These are phyloP conservation scores for Linum lewisii DNA, from an alignment of 345 rosid genomes.

Conservation along the genomic window DNA sequence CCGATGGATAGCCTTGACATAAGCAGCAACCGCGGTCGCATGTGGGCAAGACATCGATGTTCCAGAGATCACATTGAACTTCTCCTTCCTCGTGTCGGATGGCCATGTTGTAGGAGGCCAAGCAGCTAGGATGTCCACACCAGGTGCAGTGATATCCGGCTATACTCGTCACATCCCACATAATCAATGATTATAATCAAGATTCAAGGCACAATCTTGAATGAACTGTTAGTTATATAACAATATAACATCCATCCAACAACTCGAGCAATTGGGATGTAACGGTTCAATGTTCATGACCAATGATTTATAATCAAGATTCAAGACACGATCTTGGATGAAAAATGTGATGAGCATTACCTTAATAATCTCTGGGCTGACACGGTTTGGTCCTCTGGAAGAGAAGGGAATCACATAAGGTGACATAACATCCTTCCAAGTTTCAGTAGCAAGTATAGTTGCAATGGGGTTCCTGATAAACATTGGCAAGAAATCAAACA, in stretches of 20 bases:
- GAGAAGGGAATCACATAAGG: slow-evolving; percentile 24
- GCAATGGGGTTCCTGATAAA: slow-evolving; percentile 22
- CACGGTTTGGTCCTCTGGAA: slow-evolving; percentile 26
- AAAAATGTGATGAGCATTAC: slow-evolving; percentile 1
- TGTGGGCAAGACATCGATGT: slow-evolving; percentile 14
- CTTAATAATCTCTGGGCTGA: slow-evolving; percentile 25
- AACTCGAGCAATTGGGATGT: too few species aligned
- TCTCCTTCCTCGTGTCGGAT: slow-evolving; percentile 8
- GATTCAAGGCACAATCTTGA: too few species aligned
- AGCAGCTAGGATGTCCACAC: slow-evolving; percentile 28
- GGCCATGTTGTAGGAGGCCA: slow-evolving; percentile 17
- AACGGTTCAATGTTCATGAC: background rate
- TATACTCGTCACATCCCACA: background rate
- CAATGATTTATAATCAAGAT: background rate
- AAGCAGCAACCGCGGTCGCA: background rate
- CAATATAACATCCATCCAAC: too few species aligned
- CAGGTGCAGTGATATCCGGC: slow-evolving; percentile 35
- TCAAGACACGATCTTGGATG: background rate
- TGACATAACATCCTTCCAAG: slow-evolving; percentile 14
- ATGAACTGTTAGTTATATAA: too few species aligned
- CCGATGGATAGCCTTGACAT: slow-evolving; percentile 5
- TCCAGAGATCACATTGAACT: slow-evolving; percentile 18
- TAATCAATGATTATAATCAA: background rate
- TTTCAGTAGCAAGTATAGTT: slow-evolving; percentile 15
- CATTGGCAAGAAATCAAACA: background rate